Base-by-base conservation (phyloP, 2,329 filamentous ascomycete species). In the Colletotrichum phormii region DNA sequence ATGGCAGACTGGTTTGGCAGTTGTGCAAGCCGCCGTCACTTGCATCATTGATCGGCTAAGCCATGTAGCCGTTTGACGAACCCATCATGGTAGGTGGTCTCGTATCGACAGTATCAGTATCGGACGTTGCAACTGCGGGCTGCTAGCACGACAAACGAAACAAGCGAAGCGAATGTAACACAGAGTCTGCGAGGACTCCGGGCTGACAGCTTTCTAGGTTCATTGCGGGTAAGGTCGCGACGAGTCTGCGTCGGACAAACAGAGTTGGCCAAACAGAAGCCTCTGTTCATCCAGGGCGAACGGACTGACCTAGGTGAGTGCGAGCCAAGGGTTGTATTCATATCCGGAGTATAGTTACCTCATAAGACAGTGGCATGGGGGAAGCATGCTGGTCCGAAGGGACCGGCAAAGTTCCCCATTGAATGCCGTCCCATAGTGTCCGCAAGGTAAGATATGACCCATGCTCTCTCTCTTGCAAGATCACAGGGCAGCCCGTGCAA, bases 1-100 rank as follows among this genome's bases (percentile, higher is more conserved):
- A 73, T 64, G 71, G n/a, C 55, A 22, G 15, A 46, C 26, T 13
- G 60, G 60, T 73, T 61, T 71, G 71, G 29, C 60, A 71, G 54
- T 61, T 64, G 71, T 33, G 13, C 67, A 57, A 57, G 54, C 65
- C 29, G 31, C 61, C 60, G 46, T 65, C 54, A 65, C 60, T 73
- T 65, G 60, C 71, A 73, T 71, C 66, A 72, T 65, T 13, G 66
- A 61, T 65, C 46, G 61, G 9, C 59, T 7, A 22, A 22, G 46
- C 29, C 26, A 60, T 64, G 54, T 57, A 60, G 54, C 71, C 60
- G 66, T 65, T 73, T 65, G 66, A 65, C 66, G 24, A 51, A 22
- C 37, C 33, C 37, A 4, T 42, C 13, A 22, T 60, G 67, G 18
- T 62, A 18, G 67, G 18, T 62, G 11, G 60, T 24, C 42, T 24